These are phyloP conservation scores for Pseudocercospora pini-densiflorae DNA, from an alignment of 2,329 filamentous ascomycete species.

Conservation along the genomic window DNA sequence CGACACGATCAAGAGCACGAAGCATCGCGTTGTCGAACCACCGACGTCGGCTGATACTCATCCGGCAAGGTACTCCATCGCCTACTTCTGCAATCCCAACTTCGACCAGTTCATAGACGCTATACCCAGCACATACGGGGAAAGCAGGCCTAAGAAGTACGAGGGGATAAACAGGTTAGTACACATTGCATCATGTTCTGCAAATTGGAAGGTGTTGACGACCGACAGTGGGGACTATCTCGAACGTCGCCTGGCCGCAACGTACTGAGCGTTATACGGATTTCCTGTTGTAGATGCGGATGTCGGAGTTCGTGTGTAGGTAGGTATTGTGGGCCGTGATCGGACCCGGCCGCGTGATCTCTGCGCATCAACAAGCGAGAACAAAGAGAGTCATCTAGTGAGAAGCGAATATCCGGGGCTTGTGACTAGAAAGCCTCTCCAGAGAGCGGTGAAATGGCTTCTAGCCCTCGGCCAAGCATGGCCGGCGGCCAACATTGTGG, in stretches of 20 bases:
- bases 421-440: background rate
- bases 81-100: conserved; percentile 92
- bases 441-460: background rate
- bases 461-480: background rate
- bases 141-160: conserved; percentile 75
- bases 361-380: background rate
- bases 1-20: conserved; percentile 86
- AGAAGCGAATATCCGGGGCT: background rate
- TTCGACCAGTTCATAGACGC: conserved; percentile 76
- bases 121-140: conserved; percentile 75
- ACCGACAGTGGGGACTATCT: conserved; percentile 73
- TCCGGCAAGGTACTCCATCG: conserved; percentile 74
- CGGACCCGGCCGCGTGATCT: conserved; percentile 9
- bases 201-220: conserved; percentile 9
- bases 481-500: conserved; percentile 7
- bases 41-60: conserved; percentile 64
- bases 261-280: conserved; percentile 45
- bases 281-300: conserved; percentile 2
- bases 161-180: conserved; percentile 63
- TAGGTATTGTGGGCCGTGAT: conserved; percentile 1
- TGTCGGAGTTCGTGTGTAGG: conserved; percentile 10
- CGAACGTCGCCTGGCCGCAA: conserved; percentile 75
- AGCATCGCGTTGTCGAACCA: conserved; percentile 89
- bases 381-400: background rate
- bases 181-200: background rate